Evolutionary conservation across 2,329 filamentous ascomycete species (phyloP), one percentile per base, ranked within the genome.

Genomic region (Aureobasidium subglaciale): DNA sequence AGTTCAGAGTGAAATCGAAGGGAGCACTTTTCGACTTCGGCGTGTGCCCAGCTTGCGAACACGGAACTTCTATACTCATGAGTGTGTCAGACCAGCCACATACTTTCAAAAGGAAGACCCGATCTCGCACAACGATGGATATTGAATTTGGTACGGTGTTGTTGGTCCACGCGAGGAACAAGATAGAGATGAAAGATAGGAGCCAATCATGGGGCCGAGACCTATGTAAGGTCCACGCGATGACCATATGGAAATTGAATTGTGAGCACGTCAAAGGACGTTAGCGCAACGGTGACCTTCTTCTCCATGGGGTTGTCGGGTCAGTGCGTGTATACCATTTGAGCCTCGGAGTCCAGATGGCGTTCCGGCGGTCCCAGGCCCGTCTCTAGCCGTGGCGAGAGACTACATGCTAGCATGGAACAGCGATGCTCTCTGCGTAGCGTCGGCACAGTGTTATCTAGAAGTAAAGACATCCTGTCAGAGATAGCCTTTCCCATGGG

Each of bases 231-330:
- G 34, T 41, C 10, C 34, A 52, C 48, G 18, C 24, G 34, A 52
- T 41, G 48, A 52, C 48, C 48, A 52, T 40, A 32, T n/a, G 16
- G 8, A 29, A 24, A 41, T 15, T 18, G 25, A 20, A 41, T 41
- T 35, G 18, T 30, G 10, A 8, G 20, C 40, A 35, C 38, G 29
- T 35, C 49, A 25, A 54, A 7, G n/a, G 10, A 27, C 30, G 4
- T 43, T 54, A 54, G 49, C 20, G 37, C 29, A 43, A 54, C 49
- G 27, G 37, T 8, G 8, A 43, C 16, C 11, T 25, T 11, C 49
- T 54, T 54, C 49, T 54, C 49, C 38, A 43, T 54, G 49, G 37
- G 37, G 37, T 43, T 5, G 13, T 35, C n/a, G 20, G 35, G 25
- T 35, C 35, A 13, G 48, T 41, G 35, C 34, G n/a, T 20, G 24